Conservation (phyloP, 75 land plant species). For the Picea sitchensis region DNA sequence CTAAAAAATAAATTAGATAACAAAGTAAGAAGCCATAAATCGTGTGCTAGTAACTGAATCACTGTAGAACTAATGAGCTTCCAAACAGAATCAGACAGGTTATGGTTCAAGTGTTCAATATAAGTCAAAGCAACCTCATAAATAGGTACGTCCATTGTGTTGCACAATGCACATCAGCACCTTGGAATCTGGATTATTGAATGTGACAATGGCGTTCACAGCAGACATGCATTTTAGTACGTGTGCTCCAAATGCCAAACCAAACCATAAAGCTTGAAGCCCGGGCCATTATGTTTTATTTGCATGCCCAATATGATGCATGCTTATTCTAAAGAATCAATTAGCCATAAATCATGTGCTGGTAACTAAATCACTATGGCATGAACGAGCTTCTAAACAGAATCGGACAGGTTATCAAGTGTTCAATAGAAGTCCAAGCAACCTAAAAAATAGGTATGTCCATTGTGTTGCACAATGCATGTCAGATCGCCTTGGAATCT, state of each 20-base stretch:
- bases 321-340: conserved; percentile 1
- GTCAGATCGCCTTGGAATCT: background rate
- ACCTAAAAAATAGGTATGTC: background rate
- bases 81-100: too few relatives aligned
- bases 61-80: too few relatives aligned
- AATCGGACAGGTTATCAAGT: too few relatives aligned
- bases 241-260: background rate
- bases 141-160: background rate
- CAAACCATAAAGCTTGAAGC: background rate
- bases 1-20: background rate
- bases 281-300: background rate
- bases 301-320: conserved; percentile 10
- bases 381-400: too few relatives aligned
- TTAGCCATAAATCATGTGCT: background rate
- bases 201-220: background rate
- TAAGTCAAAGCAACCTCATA: background rate
- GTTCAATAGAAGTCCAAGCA: background rate
- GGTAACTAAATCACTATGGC: too few relatives aligned
- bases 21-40: background rate
- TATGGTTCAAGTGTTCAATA: background rate
- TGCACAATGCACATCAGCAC: background rate
- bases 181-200: background rate
- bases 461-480: background rate
- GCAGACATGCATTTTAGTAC: background rate
- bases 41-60: too few relatives aligned